Evolutionary conservation across 768 basidiomycete genomes (phyloP), one percentile per base, ranked within the genome.

Genomic region (Hygrocybe coccinea): DNA sequence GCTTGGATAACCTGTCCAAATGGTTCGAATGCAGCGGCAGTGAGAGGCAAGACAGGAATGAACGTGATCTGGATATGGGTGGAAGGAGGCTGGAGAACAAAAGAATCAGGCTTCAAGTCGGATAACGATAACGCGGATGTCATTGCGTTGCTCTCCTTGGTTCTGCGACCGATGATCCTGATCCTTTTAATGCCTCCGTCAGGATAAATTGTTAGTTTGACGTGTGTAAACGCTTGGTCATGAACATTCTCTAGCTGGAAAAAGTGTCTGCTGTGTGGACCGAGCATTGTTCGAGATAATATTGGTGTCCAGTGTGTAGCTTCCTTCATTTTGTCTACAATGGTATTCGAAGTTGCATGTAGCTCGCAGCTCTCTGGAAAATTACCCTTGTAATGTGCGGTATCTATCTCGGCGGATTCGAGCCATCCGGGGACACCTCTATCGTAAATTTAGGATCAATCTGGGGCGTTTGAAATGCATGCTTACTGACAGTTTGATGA

Each of bases 151-250:
- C 48, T 38, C 22, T 55, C 41, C 43, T 56, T 62, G 24, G 64
- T 66, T 43, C 76, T 77, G 47, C 82, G 79, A 52, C 97, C 92
- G 60, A 84, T 75, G 48, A 97, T 70, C 56, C 97, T 82, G n/a
- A 99, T 76, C 21, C 97, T 83, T 73, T 98, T 98, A 66, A 97
- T 73, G 22, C 97, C 97, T 41, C 97, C 97, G 64, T 99, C 95
- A 1, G 97, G 97, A 67, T 88, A 82, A 62, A 97, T 95, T 17
- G 89, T 91, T 56, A 97, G 72, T 62, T 85, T 83, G 56, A 97
- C 80, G 69, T 99, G 95, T 12, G 85, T 93, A 68, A 84, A 95
- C 17, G 75, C 67, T 55, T 68, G 69, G 11, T 72, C 80, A 48
- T 76, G 71, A 15, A 82, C 78, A 65, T 85, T 80, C 62, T 87